These are phyloP conservation scores for Brassica cretica DNA, from an alignment of 345 rosid genomes.

Conservation along the genomic window DNA sequence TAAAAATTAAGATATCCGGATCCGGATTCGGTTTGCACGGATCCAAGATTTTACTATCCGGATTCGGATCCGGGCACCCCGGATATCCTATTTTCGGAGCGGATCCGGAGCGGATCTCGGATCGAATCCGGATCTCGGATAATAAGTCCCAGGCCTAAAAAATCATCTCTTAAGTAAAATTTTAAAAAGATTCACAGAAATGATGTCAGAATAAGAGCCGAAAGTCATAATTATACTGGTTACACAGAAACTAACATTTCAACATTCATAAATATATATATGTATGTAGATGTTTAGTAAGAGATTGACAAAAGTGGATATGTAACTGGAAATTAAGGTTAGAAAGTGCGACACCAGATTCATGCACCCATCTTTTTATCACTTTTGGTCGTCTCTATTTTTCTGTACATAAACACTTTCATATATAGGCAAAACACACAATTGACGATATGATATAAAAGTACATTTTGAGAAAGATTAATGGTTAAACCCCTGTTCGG, in stretches of 20 bases:
- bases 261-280: neutral
- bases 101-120: too few relatives aligned
- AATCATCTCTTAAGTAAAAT: neutral
- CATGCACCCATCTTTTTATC: slow-evolving; percentile 32
- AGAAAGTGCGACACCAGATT: slow-evolving; percentile 26
- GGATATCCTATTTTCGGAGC: too few relatives aligned
- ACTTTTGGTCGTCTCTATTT: slow-evolving; percentile 16
- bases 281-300: slow-evolving; percentile 5
- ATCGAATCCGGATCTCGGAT: too few relatives aligned
- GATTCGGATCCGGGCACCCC: too few relatives aligned
- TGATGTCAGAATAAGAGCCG: slow-evolving; percentile 15
- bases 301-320: slow-evolving; percentile 7
- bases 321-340: slow-evolving; percentile 13
- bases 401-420: neutral
- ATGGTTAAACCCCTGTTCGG: too few relatives aligned
- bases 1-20: too few relatives aligned
- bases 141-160: too few relatives aligned
- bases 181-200: slow-evolving; percentile 14
- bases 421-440: neutral
- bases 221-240: slow-evolving; percentile 19
- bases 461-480: neutral
- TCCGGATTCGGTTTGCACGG: too few relatives aligned
- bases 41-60: too few relatives aligned
- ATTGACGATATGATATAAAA: slow-evolving; percentile 3
- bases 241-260: neutral